Conservation (phyloP, 306 rosid genomes). For the Cucumis hystrix region DNA sequence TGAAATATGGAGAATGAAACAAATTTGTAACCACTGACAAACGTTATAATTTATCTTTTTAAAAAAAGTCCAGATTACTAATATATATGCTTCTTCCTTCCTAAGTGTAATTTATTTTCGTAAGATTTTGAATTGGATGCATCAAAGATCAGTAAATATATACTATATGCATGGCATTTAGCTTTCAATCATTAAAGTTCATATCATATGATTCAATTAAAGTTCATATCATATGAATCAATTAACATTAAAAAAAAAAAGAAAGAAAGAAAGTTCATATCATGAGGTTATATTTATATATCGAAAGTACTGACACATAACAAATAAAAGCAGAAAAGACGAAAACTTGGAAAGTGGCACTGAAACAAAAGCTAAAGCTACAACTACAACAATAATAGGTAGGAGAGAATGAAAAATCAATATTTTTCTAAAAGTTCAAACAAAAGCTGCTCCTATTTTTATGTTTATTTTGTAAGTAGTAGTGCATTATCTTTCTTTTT, state of each 20-base stretch:
- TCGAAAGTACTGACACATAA: background rate
- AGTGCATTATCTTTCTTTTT: too few species aligned
- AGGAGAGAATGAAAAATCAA: background rate
- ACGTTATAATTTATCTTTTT: background rate
- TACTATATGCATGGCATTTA: background rate
- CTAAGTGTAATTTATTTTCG: too few species aligned
- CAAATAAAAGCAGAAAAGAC: background rate
- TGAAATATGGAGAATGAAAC: slow-evolving; percentile 16
- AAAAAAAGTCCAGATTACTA: background rate
- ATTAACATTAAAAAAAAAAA: too few species aligned
- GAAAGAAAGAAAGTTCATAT: background rate
- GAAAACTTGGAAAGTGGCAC: background rate
- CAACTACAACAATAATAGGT: background rate
- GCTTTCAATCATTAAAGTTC: background rate
- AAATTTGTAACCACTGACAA: background rate
- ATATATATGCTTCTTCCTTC: background rate
- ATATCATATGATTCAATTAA: too few species aligned
- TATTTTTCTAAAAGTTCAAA: background rate
- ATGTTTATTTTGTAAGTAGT: too few species aligned
- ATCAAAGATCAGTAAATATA: too few species aligned
- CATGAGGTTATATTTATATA: background rate
- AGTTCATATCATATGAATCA: too few species aligned
- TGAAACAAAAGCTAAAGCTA: background rate
- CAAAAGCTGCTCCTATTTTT: background rate
- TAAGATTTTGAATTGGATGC: too few species aligned